Evolutionary conservation across 148 eudicot genomes (phyloP).

Genomic region (Cornus kousa): DNA sequence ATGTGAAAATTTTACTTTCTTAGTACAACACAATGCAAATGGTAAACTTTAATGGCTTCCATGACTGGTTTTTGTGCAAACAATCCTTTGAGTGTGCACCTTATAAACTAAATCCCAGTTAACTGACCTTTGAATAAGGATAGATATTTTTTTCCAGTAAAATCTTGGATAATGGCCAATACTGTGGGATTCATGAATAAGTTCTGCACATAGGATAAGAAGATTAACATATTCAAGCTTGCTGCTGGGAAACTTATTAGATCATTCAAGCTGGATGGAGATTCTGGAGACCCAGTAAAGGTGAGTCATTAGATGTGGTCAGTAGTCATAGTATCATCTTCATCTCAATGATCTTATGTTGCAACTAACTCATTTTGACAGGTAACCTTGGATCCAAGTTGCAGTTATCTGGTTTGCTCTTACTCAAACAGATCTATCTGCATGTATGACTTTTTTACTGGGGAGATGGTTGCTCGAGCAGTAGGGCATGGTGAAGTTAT

Average conservation of each 20-base stretch:
- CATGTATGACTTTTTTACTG: slow-evolving; percentile 44
- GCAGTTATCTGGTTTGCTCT: slow-evolving; percentile 56
- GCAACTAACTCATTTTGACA: slow-evolving; percentile 18
- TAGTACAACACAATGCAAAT: background rate
- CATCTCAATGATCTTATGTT: slow-evolving; percentile 17
- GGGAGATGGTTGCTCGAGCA: slow-evolving; percentile 55
- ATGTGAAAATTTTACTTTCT: background rate
- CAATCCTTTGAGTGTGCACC: background rate
- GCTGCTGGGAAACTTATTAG: slow-evolving; percentile 39
- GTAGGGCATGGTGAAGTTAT: slow-evolving; percentile 51
- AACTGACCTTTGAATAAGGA: background rate
- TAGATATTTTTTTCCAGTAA: background rate
- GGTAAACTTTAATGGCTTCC: slow-evolving; percentile 1
- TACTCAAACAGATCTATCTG: slow-evolving; percentile 49
- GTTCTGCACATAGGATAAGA: slow-evolving; percentile 44
- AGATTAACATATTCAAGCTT: slow-evolving; percentile 38
- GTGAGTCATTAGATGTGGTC: slow-evolving; percentile 21
- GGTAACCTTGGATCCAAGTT: slow-evolving; percentile 53
- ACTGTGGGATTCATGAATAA: slow-evolving; percentile 10
- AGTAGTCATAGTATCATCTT: slow-evolving; percentile 9
- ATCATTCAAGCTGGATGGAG: slow-evolving; percentile 40
- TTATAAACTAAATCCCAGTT: background rate
- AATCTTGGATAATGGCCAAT: background rate
- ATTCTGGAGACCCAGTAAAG: slow-evolving; percentile 48
- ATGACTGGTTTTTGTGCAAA: background rate